Percentiles rank a stretch among this genome's conserved stretches.
Conservation (phyloP, 2,329 filamentous ascomycete genomes). For the Zopfia rhizophila region DNA sequence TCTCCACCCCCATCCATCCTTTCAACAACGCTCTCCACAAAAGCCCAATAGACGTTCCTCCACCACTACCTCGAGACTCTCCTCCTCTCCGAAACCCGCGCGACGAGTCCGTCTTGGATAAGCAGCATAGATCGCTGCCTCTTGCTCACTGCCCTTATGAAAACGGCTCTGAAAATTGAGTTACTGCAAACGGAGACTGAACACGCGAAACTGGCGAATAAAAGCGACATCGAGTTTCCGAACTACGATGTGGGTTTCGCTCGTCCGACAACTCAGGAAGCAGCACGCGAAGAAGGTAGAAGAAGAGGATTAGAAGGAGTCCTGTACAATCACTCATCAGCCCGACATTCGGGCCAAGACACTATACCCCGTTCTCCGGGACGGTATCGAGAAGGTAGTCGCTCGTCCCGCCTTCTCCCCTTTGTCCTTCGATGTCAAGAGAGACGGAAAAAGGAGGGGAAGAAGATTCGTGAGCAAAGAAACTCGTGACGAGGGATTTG, state of each 20-base stretch:
- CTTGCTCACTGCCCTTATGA: conserved; percentile 18
- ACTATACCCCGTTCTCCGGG: conserved; percentile 13
- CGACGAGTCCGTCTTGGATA: conserved; percentile 7
- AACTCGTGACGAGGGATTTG: too few species aligned
- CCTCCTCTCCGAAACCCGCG: not conserved
- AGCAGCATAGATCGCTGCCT: conserved; percentile 8
- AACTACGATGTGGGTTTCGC: conserved; percentile 11
- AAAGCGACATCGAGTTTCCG: conserved; percentile 9
- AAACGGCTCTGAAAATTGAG: conserved; percentile 19
- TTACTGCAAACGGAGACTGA: conserved; percentile 14
- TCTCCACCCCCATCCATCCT: not conserved
- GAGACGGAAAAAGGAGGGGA: not conserved
- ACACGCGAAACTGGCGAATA: not conserved
- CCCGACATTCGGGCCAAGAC: conserved; percentile 26
- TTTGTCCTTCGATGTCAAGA: not conserved
- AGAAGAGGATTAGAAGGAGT: too few species aligned
- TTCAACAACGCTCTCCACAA: conserved; percentile 1
- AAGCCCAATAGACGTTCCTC: conserved; percentile 17
- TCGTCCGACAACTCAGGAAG: not conserved
- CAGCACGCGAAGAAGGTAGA: too few species aligned
- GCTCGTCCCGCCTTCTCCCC: not conserved
- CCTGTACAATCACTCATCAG: conserved; percentile 21
- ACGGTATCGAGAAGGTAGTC: conserved; percentile 21
- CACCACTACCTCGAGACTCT: conserved; percentile 12
- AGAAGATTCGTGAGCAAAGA: too few species aligned